These are phyloP conservation scores for Carex littledalei DNA, from an alignment of 176 grass and related monocot species.

Conservation along the genomic window DNA sequence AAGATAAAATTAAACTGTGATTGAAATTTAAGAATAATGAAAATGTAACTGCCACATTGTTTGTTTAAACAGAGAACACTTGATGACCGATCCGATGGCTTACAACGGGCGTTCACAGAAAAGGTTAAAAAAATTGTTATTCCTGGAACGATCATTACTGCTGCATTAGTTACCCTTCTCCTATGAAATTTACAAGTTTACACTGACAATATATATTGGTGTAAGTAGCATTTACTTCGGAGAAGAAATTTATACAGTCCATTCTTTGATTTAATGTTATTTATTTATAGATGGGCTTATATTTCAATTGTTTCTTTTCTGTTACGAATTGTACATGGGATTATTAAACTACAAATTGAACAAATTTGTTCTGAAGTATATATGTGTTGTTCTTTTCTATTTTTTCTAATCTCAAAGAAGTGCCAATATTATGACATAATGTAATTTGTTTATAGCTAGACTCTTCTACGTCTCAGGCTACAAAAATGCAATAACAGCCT, in stretches of 20 bases:
- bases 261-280: constrained; percentile 37
- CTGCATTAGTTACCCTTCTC: constrained; percentile 67
- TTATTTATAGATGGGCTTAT: constrained; percentile 18
- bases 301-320: constrained; percentile 18
- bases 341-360: neutral
- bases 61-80: constrained; percentile 37
- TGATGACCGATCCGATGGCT: constrained; percentile 28
- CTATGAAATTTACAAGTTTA: constrained; percentile 35
- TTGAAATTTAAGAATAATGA: neutral
- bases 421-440: neutral
- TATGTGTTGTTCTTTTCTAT: neutral
- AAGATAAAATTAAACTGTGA: neutral
- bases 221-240: neutral
- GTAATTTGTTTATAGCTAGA: neutral
- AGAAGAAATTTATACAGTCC: constrained; percentile 32
- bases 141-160: constrained; percentile 55
- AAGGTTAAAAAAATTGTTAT: constrained; percentile 32
- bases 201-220: neutral
- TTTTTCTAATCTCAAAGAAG: neutral
- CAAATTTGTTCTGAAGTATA: neutral
- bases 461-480: neutral
- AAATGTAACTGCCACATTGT: neutral
- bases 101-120: constrained; percentile 32
- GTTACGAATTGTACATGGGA: neutral
- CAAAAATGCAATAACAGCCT: neutral